Conservation (phyloP, 371 early-diverging fungal genomes). For the Mucor indicus region DNA sequence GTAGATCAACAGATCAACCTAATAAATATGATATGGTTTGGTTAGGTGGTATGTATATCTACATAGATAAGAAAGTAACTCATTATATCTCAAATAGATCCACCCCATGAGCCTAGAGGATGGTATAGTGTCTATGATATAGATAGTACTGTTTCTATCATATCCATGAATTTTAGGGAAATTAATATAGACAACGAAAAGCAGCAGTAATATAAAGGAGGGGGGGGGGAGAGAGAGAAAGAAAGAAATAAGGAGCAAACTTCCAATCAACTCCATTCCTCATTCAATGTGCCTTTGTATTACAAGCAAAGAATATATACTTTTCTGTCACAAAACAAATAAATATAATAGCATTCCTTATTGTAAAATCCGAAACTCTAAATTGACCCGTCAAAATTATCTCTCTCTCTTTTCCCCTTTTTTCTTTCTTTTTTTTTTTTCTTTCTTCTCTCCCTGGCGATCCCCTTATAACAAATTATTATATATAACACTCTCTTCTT, state of each 20-base stretch:
- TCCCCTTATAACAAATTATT: too few relatives aligned
- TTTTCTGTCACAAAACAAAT: too few relatives aligned
- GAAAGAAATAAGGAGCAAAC: conserved; percentile 2
- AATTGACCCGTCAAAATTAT: conserved; percentile 11
- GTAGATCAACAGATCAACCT: conserved; percentile 32
- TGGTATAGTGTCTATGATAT: conserved; percentile 46
- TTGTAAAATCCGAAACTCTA: conserved; percentile 22
- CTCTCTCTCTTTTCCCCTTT: conserved; percentile 1
- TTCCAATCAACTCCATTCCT: background rate
- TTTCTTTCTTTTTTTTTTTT: conserved; percentile 1
- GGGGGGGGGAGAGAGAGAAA: conserved; percentile 1
- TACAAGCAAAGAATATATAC: too few relatives aligned
- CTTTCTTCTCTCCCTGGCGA: too few relatives aligned
- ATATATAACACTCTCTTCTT: too few relatives aligned
- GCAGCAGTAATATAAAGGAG: conserved; percentile 5
- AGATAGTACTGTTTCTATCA: too few relatives aligned
- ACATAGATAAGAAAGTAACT: too few relatives aligned
- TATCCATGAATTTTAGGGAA: conserved; percentile 1
- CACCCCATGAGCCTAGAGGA: conserved; percentile 46
- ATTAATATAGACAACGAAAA: background rate
- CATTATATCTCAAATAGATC: conserved; percentile 17
- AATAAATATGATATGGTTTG: conserved; percentile 37
- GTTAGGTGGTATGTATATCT: conserved; percentile 45
- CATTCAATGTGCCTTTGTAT: too few relatives aligned
- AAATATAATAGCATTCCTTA: conserved; percentile 15